Evolutionary conservation across 176 grass and related monocot species (phyloP), one percentile per base, ranked within the genome.

Genomic region (Puya raimondii): DNA sequence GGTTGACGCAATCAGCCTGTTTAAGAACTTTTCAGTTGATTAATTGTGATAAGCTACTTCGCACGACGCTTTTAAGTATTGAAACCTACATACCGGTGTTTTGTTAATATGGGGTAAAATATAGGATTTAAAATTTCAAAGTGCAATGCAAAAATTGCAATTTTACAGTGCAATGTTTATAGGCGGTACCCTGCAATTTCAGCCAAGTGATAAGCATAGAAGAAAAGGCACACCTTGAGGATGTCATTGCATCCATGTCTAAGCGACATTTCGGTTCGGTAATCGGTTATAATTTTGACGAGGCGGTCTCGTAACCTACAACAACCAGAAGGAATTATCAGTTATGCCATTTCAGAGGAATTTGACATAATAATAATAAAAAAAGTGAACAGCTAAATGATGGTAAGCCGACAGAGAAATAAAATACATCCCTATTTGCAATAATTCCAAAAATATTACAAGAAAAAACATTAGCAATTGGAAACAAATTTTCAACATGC

Each of bases 211-310:
- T 16, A 20, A 58, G 18, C 14, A 16, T 7, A 61, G 56, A 61
- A 61, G 15, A 66, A 21, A 63, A 72, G 69, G 9, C 11, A 52
- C 47, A 81, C 94, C 94, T 93, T 99, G 42, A 99, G 86, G 77
- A 99, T 99, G 85, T 88, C 89, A 25, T 99, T 99, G 78, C 94
- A 99, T 74, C 94, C 94, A 66, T 93, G 81, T 29, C 94, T 76
- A 50, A 99, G 80, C 52, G 94, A 99, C 51, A 89, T 99, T 84
- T 99, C 94, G 47, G 94, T 99, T 77, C 89, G 84, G 73, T 99
- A 99, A 74, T 99, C 87, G 10, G 89, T 93, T 51, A 99, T 91
- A 75, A 99, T 93, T 73, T 99, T 99, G 49, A 99, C 94, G 70
- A 99, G 89, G 50, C 87, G 80, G 79, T 88, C 89, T 64, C 94